Conservation (phyloP, 768 basidiomycete genomes). For the Megacollybia marginata region DNA sequence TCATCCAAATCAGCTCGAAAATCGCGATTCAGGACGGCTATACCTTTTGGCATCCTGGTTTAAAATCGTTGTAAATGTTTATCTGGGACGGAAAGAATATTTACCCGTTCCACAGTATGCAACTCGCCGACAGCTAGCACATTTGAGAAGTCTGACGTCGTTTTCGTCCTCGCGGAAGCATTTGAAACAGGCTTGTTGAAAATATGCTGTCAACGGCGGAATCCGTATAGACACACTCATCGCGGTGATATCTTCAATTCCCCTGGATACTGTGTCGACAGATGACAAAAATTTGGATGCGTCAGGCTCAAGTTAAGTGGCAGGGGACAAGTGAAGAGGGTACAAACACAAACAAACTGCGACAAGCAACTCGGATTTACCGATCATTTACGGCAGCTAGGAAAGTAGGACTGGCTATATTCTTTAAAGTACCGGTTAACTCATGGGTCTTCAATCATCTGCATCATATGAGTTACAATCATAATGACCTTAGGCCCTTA, state of each 20-base stretch:
- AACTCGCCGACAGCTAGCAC: conserved; percentile 22
- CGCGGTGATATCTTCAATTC: background rate
- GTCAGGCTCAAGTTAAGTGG: no score
- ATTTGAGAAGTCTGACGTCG: conserved; percentile 17
- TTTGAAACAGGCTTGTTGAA: conserved; percentile 23
- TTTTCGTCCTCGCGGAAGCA: conserved; percentile 19
- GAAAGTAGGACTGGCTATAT: no score
- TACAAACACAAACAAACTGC: no score
- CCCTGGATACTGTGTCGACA: no score
- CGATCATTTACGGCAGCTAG: no score
- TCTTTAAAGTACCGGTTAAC: no score
- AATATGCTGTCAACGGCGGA: conserved; percentile 16
- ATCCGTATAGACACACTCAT: conserved; percentile 3
- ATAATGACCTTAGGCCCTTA: no score
- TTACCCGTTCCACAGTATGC: conserved; percentile 24
- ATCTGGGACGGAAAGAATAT: background rate
- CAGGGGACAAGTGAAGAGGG: no score
- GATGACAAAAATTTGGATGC: no score
- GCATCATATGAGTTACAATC: no score
- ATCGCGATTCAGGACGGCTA: background rate
- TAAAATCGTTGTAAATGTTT: background rate
- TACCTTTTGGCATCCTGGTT: conserved; percentile 25
- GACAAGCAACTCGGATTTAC: no score
- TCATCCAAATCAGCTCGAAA: background rate
- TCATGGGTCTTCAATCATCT: no score